Evolutionary conservation across 2,329 filamentous ascomycete species (phyloP).

Genomic region (Sarocladiaceae sp.): DNA sequence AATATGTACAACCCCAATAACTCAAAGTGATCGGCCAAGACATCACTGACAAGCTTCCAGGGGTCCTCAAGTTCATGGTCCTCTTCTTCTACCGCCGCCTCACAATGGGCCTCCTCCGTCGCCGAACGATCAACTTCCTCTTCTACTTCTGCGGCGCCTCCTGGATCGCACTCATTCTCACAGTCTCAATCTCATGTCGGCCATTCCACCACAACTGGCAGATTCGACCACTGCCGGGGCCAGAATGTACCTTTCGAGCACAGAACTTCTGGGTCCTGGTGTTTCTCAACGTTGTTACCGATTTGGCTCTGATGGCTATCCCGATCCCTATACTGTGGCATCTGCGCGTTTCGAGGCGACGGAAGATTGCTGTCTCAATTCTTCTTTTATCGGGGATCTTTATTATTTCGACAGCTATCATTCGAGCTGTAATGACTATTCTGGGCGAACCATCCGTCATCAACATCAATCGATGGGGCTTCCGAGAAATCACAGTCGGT

Average conservation of each 20-base stretch:
- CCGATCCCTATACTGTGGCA: conserved; percentile 29
- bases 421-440: conserved; percentile 19
- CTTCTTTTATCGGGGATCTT: conserved; percentile 22
- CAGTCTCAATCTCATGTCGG: conserved; percentile 14
- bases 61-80: conserved; percentile 22
- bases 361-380: conserved; percentile 33
- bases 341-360: conserved; percentile 40
- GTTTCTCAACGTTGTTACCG: conserved; percentile 20
- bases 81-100: conserved; percentile 23
- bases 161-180: conserved; percentile 14
- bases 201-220: conserved; percentile 21
- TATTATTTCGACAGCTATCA: conserved; percentile 21
- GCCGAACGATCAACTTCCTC: conserved; percentile 11
- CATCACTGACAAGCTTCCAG: conserved; percentile 10
- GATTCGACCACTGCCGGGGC: conserved; percentile 17
- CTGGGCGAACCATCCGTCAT: conserved; percentile 18
- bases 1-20: conserved; percentile 17
- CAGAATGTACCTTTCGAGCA: conserved; percentile 8
- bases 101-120: conserved; percentile 11
- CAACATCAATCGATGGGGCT: conserved; percentile 21
- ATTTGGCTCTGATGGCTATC: conserved; percentile 20
- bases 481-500: conserved; percentile 29
- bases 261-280: conserved; percentile 20
- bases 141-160: conserved; percentile 18
- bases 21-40: neutral